Percentiles rank a stretch among this genome's conserved stretches.
Conservation (phyloP, 352 stramenopile genomes). For the Aphanomyces euteiches region DNA sequence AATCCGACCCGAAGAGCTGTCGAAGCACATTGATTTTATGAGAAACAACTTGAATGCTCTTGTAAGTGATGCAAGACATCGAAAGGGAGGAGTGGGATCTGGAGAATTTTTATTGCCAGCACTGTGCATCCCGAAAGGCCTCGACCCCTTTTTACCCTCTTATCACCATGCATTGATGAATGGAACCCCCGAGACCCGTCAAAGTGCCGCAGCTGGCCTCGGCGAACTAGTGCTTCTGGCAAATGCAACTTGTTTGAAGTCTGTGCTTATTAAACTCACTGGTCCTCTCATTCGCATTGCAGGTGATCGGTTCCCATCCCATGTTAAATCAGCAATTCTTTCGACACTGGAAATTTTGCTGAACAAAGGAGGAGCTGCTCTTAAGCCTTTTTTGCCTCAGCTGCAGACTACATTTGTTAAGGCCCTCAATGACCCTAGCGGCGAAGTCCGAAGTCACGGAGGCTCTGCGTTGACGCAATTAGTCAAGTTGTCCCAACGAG, state of each 20-base stretch:
- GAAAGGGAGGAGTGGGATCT: constrained; percentile 86
- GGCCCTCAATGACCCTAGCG: constrained; percentile 95
- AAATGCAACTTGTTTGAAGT: constrained; percentile 80
- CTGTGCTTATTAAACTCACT: constrained; percentile 97
- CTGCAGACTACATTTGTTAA: constrained; percentile 99
- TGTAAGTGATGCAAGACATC: constrained; percentile 92
- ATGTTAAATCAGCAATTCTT: constrained; percentile 98
- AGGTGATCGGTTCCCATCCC: constrained; percentile 95
- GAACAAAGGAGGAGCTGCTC: constrained; percentile 91
- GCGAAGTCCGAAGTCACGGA: constrained; percentile 88
- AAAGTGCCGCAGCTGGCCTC: constrained; percentile 92
- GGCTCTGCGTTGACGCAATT: constrained; percentile 91
- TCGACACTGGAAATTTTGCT: constrained; percentile 96
- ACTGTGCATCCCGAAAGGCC: constrained; percentile 77
- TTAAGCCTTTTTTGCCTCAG: constrained; percentile 99
- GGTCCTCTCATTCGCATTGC: constrained; percentile 98
- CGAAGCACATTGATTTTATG: constrained; percentile 96
- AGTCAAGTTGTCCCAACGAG: constrained; percentile 90
- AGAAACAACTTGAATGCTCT: constrained; percentile 95
- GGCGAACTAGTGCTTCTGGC: constrained; percentile 96
- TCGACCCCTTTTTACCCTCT: constrained; percentile 96
- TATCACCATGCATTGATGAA: constrained; percentile 98
- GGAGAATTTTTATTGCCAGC: constrained; percentile 76
- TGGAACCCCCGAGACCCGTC: constrained; percentile 80
- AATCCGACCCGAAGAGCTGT: constrained; percentile 89